Evolutionary conservation across 108 stramenopile species (phyloP).

Genomic region (Skeletonema tropicum): DNA sequence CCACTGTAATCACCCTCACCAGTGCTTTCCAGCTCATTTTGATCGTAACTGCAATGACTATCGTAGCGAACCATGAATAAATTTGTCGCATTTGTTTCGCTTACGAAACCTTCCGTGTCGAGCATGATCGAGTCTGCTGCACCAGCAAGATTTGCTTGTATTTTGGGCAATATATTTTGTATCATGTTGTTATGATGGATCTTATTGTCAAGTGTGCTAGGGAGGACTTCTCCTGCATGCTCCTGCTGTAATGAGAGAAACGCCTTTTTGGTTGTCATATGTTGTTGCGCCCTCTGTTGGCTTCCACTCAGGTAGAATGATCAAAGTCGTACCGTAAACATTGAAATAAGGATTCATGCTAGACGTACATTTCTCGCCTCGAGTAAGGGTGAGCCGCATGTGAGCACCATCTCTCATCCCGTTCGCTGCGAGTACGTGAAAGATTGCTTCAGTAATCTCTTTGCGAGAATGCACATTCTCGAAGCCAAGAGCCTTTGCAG

Average conservation of each 20-base stretch:
- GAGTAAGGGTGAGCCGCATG: conserved; percentile 89
- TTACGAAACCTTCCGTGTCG: conserved; percentile 91
- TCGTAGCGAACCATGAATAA: conserved; percentile 81
- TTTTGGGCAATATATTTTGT: conserved; percentile 94
- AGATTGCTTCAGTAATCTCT: conserved; percentile 87
- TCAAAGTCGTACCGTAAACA: conserved; percentile 91
- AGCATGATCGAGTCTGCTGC: conserved; percentile 92
- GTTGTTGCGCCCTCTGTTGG: conserved; percentile 88
- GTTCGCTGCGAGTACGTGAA: conserved; percentile 91
- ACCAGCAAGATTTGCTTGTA: conserved; percentile 91
- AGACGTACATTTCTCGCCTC: conserved; percentile 89
- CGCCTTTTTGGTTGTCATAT: conserved; percentile 87
- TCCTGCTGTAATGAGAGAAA: conserved; percentile 80
- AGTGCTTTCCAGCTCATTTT: background rate
- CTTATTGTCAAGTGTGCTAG: conserved; percentile 82
- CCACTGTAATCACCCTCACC: conserved; percentile 30
- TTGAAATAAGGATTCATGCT: conserved; percentile 94
- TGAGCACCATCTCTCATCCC: conserved; percentile 93
- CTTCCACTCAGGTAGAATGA: conserved; percentile 92
- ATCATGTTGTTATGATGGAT: conserved; percentile 85
- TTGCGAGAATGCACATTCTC: conserved; percentile 79
- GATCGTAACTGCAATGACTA: background rate
- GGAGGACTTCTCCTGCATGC: conserved; percentile 81
- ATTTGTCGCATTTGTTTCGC: conserved; percentile 94
- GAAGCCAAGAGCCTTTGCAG: conserved; percentile 91